A percentile compares a stretch with the other conserved stretches of the same genome.
These are phyloP conservation scores for Meyerozyma elateridarum DNA, from an alignment of 1,139 yeast species.

Conservation along the genomic window DNA sequence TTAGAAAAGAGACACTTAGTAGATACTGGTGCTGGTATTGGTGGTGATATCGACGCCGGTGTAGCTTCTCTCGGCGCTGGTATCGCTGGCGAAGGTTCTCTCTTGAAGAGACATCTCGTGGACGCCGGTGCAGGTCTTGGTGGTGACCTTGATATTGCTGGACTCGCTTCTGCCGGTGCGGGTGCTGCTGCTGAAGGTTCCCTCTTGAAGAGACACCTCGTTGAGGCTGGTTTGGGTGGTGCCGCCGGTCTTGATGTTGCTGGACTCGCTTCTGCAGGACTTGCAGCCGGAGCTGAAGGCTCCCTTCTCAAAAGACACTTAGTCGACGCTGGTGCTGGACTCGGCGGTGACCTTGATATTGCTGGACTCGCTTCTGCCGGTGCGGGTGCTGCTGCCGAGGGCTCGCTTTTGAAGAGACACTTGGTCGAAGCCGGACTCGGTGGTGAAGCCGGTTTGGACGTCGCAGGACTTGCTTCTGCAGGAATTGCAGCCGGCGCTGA, in stretches of 20 bases:
- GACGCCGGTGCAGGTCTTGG: constrained; percentile 3
- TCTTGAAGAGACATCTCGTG: constrained; percentile 4
- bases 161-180: constrained; percentile 13
- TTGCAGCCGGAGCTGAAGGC: constrained; percentile 6
- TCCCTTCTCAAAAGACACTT: constrained; percentile 4
- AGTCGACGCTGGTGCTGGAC: constrained; percentile 10
- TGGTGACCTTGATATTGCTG: constrained; percentile 7
- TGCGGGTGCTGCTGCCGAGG: constrained; percentile 5
- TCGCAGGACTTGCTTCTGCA: constrained; percentile 4
- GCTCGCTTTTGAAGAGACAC: constrained; percentile 5
- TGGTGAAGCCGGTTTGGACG: constrained; percentile 4
- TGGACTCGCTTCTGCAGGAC: constrained; percentile 5
- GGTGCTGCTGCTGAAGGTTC: constrained; percentile 9
- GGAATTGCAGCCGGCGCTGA: constrained; percentile 9
- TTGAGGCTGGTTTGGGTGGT: constrained; percentile 9
- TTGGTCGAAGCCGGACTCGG: constrained; percentile 6
- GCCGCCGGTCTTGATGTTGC: constrained; percentile 10
- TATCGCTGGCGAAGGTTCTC: background rate
- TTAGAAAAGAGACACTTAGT: constrained; percentile 1
- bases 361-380: constrained; percentile 9
- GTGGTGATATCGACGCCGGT: constrained; percentile 1
- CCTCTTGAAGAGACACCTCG: constrained; percentile 1
- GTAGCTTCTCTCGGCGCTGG: background rate
- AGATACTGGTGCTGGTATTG: background rate
- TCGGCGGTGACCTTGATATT: constrained; percentile 10